phyloP scores from a whole-genome alignment of 2,329 filamentous ascomycete genomes.

The Penicillium verrucosum region DNA sequence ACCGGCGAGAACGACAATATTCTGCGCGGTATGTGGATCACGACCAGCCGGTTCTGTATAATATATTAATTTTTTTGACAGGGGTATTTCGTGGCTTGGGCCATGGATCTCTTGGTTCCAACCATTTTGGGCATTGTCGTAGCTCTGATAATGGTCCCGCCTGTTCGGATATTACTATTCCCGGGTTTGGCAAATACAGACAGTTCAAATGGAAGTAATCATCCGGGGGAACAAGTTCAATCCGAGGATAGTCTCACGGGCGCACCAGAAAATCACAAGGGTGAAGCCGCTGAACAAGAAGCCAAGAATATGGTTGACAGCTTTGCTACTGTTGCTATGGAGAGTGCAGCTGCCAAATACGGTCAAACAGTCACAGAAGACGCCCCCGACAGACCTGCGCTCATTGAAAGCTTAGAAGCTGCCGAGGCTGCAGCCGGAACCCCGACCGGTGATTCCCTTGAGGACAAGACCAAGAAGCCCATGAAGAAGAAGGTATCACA shows the following conservation, averaged over 20 bases:
- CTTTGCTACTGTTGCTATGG: conserved; percentile 68
- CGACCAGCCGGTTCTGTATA: rapidly evolving
- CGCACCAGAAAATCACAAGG: conserved; percentile 75
- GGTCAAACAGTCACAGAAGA: conserved; percentile 60
- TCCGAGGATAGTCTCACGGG: conserved; percentile 76
- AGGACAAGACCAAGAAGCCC: conserved; percentile 70
- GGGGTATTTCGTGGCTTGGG: conserved; percentile 65
- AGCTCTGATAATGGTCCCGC: conserved; percentile 63
- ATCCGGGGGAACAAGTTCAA: conserved; percentile 66
- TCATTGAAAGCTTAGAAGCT: conserved; percentile 54
- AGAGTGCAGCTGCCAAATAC: conserved; percentile 73
- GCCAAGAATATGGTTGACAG: conserved; percentile 76
- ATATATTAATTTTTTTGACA: conserved; percentile 17
- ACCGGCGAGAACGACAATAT: conserved; percentile 62
- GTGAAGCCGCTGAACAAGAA: conserved; percentile 79
- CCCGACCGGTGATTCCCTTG: conserved; percentile 48
- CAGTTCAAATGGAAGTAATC: conserved; percentile 50
- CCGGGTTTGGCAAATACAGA: conserved; percentile 66
- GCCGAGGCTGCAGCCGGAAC: conserved; percentile 54
- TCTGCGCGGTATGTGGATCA: conserved; percentile 51
- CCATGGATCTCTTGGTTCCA: conserved; percentile 67
- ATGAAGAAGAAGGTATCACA: conserved; percentile 74
- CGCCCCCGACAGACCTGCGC: conserved; percentile 39
- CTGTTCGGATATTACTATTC: conserved; percentile 62
- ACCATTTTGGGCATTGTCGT: conserved; percentile 58